Evolutionary conservation across 1,139 yeast species (phyloP).

Genomic region (Candida smagusa): DNA sequence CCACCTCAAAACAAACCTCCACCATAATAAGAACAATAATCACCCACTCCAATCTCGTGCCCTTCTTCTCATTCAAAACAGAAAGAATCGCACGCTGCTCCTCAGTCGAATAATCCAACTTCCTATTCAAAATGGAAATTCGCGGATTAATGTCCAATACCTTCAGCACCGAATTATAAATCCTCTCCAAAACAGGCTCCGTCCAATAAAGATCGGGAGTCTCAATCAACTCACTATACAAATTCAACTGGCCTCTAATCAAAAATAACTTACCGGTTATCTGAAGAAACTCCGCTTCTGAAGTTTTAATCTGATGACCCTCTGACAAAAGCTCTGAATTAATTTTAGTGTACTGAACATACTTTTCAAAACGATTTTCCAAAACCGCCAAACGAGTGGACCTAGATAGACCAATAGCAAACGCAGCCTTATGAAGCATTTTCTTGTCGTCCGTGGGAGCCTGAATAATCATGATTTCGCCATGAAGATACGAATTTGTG

Average conservation of each 20-base stretch:
- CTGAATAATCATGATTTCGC: slow-evolving; percentile 66
- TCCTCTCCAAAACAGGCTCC: slow-evolving; percentile 76
- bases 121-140: slow-evolving; percentile 74
- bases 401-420: slow-evolving; percentile 81
- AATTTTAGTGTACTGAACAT: slow-evolving; percentile 57
- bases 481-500: slow-evolving; percentile 48
- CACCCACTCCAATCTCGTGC: slow-evolving; percentile 82
- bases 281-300: slow-evolving; percentile 61
- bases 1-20: slow-evolving; percentile 77
- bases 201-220: slow-evolving; percentile 94
- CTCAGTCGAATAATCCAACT: slow-evolving; percentile 86
- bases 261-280: slow-evolving; percentile 73
- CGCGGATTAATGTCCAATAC: slow-evolving; percentile 75
- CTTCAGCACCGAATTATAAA: slow-evolving; percentile 67
- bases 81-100: slow-evolving; percentile 77
- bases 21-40: slow-evolving; percentile 77
- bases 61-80: slow-evolving; percentile 71
- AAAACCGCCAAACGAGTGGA: slow-evolving; percentile 80
- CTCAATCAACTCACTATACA: slow-evolving; percentile 86
- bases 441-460: slow-evolving; percentile 46
- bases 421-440: slow-evolving; percentile 78
- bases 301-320: slow-evolving; percentile 56
- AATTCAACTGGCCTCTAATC: slow-evolving; percentile 74
- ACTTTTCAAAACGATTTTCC: slow-evolving; percentile 68
- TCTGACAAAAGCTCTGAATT: slow-evolving; percentile 65